These are phyloP conservation scores for Linderniella brevidens DNA, from an alignment of 257 asterid genomes.

Conservation along the genomic window DNA sequence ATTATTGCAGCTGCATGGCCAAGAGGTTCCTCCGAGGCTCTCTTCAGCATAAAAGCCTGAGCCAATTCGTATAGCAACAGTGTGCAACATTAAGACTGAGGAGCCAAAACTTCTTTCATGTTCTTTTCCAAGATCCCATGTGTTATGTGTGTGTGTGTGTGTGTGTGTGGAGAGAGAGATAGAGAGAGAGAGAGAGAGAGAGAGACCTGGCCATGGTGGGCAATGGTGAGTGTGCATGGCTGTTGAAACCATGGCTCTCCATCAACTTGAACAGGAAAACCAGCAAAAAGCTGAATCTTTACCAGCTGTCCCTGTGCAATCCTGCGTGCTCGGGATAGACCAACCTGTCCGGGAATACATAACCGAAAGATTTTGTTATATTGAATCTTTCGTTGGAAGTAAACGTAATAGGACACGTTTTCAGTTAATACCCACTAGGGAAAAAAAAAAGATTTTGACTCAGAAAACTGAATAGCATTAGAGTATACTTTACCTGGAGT, in stretches of 20 bases:
- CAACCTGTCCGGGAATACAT: constrained; percentile 35
- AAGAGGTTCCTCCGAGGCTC: constrained; percentile 96
- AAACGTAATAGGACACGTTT: too few relatives aligned
- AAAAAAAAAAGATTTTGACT: too few relatives aligned
- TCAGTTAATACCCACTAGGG: too few relatives aligned
- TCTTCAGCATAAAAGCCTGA: constrained; percentile 93
- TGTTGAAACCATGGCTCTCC: constrained; percentile 98
- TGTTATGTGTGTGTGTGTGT: background rate
- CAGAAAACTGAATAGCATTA: too few relatives aligned
- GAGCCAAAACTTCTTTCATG: too few relatives aligned
- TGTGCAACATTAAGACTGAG: too few relatives aligned
- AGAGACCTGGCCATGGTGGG: constrained; percentile 91
- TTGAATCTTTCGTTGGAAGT: too few relatives aligned
- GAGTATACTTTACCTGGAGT: constrained; percentile 49
- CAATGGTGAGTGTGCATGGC: constrained; percentile 66
- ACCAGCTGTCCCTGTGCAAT: constrained; percentile 91
- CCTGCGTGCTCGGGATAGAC: constrained; percentile 90
- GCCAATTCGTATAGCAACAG: background rate
- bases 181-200: constrained; percentile 11
- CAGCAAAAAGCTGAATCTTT: constrained; percentile 81
- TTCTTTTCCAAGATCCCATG: background rate
- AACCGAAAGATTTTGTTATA: too few relatives aligned
- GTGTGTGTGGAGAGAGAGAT: background rate
- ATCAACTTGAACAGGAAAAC: constrained; percentile 86
- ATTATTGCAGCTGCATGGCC: constrained; percentile 96